Evolutionary conservation across 2,329 filamentous ascomycete genomes (phyloP).

Genomic region (Epichloe gansuensis): DNA sequence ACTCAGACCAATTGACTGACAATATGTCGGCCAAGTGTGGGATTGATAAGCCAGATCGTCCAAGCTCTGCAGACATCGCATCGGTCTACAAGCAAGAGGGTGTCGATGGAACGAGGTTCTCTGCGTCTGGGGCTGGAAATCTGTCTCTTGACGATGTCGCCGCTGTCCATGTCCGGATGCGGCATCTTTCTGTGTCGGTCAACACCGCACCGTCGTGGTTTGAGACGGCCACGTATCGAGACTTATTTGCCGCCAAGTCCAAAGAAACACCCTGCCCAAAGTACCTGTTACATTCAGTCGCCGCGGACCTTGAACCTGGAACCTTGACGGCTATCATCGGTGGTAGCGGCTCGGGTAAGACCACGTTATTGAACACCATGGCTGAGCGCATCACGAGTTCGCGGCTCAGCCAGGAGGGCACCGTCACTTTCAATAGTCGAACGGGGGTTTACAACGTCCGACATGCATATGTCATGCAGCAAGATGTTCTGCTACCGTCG

Average conservation of each 20-base stretch:
- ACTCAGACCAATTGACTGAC: background rate
- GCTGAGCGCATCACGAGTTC: slow-evolving; percentile 54
- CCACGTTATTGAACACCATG: slow-evolving; percentile 58
- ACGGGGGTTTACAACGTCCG: slow-evolving; percentile 41
- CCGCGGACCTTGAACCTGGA: slow-evolving; percentile 50
- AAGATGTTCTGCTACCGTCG: slow-evolving; percentile 61
- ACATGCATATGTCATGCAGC: slow-evolving; percentile 63
- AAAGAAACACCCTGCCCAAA: slow-evolving; percentile 29
- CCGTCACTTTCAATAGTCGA: slow-evolving; percentile 48
- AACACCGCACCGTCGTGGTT: slow-evolving; percentile 44
- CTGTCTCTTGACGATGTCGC: slow-evolving; percentile 41
- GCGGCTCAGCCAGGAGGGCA: slow-evolving; percentile 39
- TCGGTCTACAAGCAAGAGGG: slow-evolving; percentile 6
- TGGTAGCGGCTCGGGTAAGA: slow-evolving; percentile 63
- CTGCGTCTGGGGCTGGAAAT: slow-evolving; percentile 22
- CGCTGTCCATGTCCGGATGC: slow-evolving; percentile 40
- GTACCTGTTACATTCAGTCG: slow-evolving; percentile 49
- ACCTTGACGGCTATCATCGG: slow-evolving; percentile 66
- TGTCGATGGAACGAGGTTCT: slow-evolving; percentile 12
- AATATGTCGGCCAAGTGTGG: slow-evolving; percentile 7
- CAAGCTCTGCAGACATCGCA: slow-evolving; percentile 21
- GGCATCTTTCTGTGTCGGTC: slow-evolving; percentile 42
- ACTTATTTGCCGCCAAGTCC: slow-evolving; percentile 26
- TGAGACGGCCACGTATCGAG: slow-evolving; percentile 33
- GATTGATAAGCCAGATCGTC: slow-evolving; percentile 20